Percentiles rank a stretch among this genome's conserved stretches.
phyloP scores from a whole-genome alignment of 768 basidiomycete genomes.

The Hypholoma sublateritium region DNA sequence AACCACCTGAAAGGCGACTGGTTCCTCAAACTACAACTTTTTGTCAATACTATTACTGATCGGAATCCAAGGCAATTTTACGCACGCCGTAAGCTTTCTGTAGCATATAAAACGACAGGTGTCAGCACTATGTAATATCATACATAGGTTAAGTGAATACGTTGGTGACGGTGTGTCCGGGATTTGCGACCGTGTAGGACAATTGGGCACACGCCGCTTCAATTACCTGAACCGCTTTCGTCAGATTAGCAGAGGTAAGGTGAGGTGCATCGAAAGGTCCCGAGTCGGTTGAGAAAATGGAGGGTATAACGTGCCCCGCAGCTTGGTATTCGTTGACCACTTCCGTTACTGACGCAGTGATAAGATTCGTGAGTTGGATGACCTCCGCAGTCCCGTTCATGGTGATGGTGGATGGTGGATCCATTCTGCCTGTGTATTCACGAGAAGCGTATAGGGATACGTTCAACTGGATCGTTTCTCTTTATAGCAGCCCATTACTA shows the following conservation, averaged over 20 bases:
- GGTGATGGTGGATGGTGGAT: no score
- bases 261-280: constrained; percentile 31
- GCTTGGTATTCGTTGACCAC: constrained; percentile 20
- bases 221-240: constrained; percentile 23
- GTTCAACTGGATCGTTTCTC: no score
- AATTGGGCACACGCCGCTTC: constrained; percentile 30
- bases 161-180: constrained; percentile 25
- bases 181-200: constrained; percentile 22
- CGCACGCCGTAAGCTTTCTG: constrained; percentile 8
- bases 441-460: no score
- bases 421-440: no score
- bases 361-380: constrained; percentile 8
- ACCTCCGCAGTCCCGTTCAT: neutral
- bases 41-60: no score
- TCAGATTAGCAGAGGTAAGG: constrained; percentile 12
- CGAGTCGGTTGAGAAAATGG: constrained; percentile 28
- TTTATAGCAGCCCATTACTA: no score
- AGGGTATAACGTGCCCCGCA: constrained; percentile 25
- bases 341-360: constrained; percentile 7
- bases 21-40: constrained; percentile 20
- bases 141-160: constrained; percentile 14
- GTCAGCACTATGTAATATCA: neutral
- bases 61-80: neutral
- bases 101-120: neutral
- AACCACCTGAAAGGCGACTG: constrained; percentile 29